phyloP scores from a whole-genome alignment of 1,284 basidiomycete genomes.

The Meripilus lineatus region DNA sequence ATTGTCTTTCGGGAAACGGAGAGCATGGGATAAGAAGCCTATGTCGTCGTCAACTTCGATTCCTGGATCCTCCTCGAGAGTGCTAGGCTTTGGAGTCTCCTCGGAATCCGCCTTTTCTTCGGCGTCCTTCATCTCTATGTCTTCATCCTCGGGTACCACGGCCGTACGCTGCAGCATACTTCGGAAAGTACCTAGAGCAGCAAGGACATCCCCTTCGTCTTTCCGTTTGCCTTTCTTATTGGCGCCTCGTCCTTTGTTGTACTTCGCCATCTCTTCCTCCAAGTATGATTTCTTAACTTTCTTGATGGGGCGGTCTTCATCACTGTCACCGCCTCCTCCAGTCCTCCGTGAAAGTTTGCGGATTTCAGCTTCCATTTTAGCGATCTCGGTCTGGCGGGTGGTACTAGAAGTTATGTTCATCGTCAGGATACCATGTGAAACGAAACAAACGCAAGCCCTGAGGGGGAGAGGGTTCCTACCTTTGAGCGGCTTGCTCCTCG shows the following conservation, averaged over 20 bases:
- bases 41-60: conserved; percentile 81
- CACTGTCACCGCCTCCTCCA: conserved; percentile 37
- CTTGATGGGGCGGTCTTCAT: conserved; percentile 49
- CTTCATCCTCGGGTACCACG: conserved; percentile 30
- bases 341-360: conserved; percentile 61
- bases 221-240: conserved; percentile 58
- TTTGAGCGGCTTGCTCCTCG: conserved; percentile 54
- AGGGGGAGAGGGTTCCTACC: conserved; percentile 34
- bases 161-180: conserved; percentile 55
- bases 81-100: too few relatives aligned
- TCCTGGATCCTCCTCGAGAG: conserved; percentile 46
- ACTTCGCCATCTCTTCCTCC: conserved; percentile 77
- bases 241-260: conserved; percentile 54
- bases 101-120: conserved; percentile 12
- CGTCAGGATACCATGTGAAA: neutral
- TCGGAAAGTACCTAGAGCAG: conserved; percentile 68
- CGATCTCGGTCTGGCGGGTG: conserved; percentile 74
- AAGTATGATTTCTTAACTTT: conserved; percentile 67
- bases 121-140: conserved; percentile 13
- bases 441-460: neutral
- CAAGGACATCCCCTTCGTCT: conserved; percentile 76
- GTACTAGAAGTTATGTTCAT: conserved; percentile 36
- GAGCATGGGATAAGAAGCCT: conserved; percentile 72
- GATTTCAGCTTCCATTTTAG: conserved; percentile 84
- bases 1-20: conserved; percentile 78